phyloP scores from a whole-genome alignment of 2,329 filamentous ascomycete species.

The Ophiostoma angusticollis region DNA sequence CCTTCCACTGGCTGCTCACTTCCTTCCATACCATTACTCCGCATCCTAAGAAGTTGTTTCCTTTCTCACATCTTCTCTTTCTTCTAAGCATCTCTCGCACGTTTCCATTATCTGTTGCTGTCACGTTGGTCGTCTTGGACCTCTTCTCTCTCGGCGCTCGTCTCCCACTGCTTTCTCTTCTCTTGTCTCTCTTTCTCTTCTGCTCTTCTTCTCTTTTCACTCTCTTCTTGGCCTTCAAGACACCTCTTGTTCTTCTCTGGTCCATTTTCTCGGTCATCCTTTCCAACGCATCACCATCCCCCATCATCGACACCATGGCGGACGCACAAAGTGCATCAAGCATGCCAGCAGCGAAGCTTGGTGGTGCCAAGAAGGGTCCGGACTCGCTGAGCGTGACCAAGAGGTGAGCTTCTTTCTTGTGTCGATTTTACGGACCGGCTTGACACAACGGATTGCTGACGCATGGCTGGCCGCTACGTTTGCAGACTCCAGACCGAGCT shows the following conservation, averaged over 20 bases:
- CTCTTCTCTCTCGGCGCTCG: too few relatives aligned
- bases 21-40: too few relatives aligned
- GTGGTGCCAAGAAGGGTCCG: slow-evolving; percentile 40
- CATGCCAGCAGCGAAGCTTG: slow-evolving; percentile 51
- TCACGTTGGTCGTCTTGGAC: too few relatives aligned
- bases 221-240: too few relatives aligned
- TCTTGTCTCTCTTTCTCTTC: not conserved
- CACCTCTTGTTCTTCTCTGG: not conserved
- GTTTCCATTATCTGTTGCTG: too few relatives aligned
- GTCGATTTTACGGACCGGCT: not conserved
- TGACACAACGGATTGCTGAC: too few relatives aligned
- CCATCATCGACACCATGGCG: slow-evolving; percentile 27
- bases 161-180: not conserved
- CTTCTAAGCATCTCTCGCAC: too few relatives aligned
- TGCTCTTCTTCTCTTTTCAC: not conserved
- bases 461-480: not conserved
- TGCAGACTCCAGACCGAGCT: slow-evolving; percentile 85
- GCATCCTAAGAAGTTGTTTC: too few relatives aligned
- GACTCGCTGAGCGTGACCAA: slow-evolving; percentile 68
- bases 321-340: slow-evolving; percentile 56
- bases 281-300: not conserved
- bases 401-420: slow-evolving; percentile 39
- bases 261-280: slow-evolving; percentile 2
- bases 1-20: too few relatives aligned
- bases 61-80: too few relatives aligned